These are phyloP conservation scores for Penicillium alfredii DNA, from an alignment of 495 filamentous ascomycete genomes.

Conservation along the genomic window DNA sequence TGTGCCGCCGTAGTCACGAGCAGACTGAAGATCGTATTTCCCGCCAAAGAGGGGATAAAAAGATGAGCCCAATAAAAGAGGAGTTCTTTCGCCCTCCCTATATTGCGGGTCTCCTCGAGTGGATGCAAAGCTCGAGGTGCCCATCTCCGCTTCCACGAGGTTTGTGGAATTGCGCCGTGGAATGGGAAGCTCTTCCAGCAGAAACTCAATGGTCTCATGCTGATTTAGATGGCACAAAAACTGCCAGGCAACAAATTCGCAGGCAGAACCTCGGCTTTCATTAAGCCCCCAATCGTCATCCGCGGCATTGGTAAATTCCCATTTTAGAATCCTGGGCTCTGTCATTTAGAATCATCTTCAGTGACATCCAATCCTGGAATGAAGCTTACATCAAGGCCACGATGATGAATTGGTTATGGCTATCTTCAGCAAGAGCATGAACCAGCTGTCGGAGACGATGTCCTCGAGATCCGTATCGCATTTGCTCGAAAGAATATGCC, in stretches of 20 bases:
- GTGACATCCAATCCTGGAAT: not conserved
- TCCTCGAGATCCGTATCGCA: slow-evolving; percentile 60
- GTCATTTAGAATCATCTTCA: not conserved
- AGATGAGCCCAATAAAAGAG: slow-evolving; percentile 23
- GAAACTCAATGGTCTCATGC: slow-evolving; percentile 73
- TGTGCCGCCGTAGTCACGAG: slow-evolving; percentile 4
- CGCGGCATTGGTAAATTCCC: slow-evolving; percentile 57
- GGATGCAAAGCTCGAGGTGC: slow-evolving; percentile 11
- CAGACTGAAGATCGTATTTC: slow-evolving; percentile 9
- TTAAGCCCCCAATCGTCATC: slow-evolving; percentile 66
- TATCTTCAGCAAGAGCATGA: slow-evolving; percentile 54
- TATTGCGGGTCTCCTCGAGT: slow-evolving; percentile 2
- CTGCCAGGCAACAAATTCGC: slow-evolving; percentile 89
- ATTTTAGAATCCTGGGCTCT: slow-evolving; percentile 65
- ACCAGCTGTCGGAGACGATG: slow-evolving; percentile 60
- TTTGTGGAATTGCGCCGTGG: slow-evolving; percentile 14
- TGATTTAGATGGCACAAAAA: slow-evolving; percentile 75
- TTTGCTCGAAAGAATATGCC: slow-evolving; percentile 73
- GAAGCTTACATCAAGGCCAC: slow-evolving; percentile 67
- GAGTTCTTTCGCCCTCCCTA: slow-evolving; percentile 21
- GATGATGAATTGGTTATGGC: slow-evolving; percentile 68
- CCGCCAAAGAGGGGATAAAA: slow-evolving; percentile 18
- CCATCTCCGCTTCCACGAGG: slow-evolving; percentile 24
- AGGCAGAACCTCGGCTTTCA: slow-evolving; percentile 73
- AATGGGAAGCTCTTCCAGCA: slow-evolving; percentile 69